phyloP scores from a whole-genome alignment of 345 rosid species.

The Balakata baccata region DNA sequence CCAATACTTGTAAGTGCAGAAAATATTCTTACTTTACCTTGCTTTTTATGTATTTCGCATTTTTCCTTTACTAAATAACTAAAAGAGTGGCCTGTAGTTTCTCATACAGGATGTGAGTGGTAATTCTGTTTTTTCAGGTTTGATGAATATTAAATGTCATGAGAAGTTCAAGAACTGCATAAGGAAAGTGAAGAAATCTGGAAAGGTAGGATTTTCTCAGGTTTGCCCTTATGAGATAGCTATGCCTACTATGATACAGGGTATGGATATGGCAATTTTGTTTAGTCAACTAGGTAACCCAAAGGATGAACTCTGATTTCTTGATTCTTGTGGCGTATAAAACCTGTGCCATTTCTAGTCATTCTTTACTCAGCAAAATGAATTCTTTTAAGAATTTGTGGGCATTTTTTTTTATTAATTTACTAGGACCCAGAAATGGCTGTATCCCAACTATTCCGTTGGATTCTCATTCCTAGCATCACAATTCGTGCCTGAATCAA shows the following conservation, averaged over 20 bases:
- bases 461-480: not conserved
- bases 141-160: slow-evolving; percentile 62
- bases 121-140: slow-evolving; percentile 35
- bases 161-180: slow-evolving; percentile 70
- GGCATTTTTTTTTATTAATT: not conserved
- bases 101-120: not conserved
- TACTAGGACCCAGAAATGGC: not conserved
- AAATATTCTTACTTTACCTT: not conserved
- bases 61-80: not conserved
- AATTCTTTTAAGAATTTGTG: slow-evolving; percentile 1
- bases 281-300: slow-evolving; percentile 58
- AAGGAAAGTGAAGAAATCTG: slow-evolving; percentile 51
- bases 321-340: slow-evolving; percentile 6
- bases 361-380: not conserved
- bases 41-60: not conserved
- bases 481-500: not conserved
- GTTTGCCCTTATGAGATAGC: slow-evolving; percentile 61
- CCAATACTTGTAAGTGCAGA: not conserved
- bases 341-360: not conserved
- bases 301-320: slow-evolving; percentile 44
- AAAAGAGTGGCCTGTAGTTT: not conserved
- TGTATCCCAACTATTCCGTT: not conserved
- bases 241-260: slow-evolving; percentile 73
- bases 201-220: slow-evolving; percentile 61
- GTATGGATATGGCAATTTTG: slow-evolving; percentile 82